Conservation (phyloP, 352 stramenopile species). For the Pythium guiyangense region DNA sequence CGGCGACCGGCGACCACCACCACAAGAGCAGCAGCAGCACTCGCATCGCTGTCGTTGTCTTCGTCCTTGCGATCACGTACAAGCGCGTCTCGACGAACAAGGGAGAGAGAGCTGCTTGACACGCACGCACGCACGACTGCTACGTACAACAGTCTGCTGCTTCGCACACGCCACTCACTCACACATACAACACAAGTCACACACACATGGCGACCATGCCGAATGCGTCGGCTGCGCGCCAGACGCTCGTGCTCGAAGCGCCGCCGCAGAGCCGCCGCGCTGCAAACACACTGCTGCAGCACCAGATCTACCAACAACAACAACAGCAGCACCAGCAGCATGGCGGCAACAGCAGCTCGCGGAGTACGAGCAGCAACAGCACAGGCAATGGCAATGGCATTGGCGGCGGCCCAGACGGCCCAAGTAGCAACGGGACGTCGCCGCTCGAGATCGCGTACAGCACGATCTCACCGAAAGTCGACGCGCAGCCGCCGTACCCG, state of each 20-base stretch:
- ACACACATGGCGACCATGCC: conserved; percentile 11
- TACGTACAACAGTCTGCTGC: background rate
- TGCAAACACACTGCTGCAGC: conserved; percentile 1
- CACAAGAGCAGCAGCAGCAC: background rate
- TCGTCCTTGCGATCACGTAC: background rate
- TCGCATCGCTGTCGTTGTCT: background rate
- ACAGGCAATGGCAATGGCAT: background rate
- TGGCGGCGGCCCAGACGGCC: background rate
- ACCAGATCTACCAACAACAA: background rate
- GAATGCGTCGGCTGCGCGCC: conserved; percentile 9
- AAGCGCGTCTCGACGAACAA: background rate
- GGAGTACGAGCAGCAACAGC: conserved; percentile 1
- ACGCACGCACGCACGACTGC: background rate
- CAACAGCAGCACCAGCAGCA: conserved; percentile 3
- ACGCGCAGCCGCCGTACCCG: conserved; percentile 37
- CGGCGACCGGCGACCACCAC: background rate
- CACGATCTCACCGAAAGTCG: conserved; percentile 74
- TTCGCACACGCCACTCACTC: background rate
- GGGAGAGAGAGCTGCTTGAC: background rate
- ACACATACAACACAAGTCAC: background rate
- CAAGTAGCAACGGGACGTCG: conserved; percentile 2
- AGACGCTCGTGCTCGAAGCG: conserved; percentile 12
- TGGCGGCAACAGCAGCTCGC: background rate
- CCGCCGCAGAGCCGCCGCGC: background rate
- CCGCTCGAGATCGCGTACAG: conserved; percentile 75